Conservation (phyloP, 495 filamentous ascomycete species). For the Aspergillus panamensis region DNA sequence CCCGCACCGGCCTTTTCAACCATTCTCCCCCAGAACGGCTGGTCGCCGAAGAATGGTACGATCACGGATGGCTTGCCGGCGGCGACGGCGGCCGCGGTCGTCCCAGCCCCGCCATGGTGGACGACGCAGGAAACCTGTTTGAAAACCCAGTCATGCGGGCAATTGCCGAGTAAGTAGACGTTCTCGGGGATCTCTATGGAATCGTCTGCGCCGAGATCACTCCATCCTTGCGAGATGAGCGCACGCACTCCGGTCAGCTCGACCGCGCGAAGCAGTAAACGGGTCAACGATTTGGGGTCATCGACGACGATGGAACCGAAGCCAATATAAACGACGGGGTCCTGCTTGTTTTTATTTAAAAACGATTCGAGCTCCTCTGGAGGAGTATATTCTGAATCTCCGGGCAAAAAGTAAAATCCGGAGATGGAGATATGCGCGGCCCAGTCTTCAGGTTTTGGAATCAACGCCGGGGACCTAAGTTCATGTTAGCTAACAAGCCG, state of each 20-base stretch:
- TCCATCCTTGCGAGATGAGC: conserved; percentile 58
- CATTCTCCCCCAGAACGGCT: conserved; percentile 78
- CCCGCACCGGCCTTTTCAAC: conserved; percentile 57
- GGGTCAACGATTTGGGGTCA: conserved; percentile 48
- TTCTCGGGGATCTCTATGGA: conserved; percentile 21
- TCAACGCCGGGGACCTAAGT: conserved; percentile 43
- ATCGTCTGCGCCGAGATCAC: conserved; percentile 43
- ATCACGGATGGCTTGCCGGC: conserved; percentile 53
- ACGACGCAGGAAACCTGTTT: conserved; percentile 54
- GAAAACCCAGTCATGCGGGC: conserved; percentile 64
- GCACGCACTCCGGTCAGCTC: conserved; percentile 47
- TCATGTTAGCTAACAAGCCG: conserved; percentile 1
- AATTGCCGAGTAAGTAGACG: conserved; percentile 53
- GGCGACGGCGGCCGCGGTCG: conserved; percentile 24
- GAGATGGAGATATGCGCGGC: conserved; percentile 43
- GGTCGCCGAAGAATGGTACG: conserved; percentile 65
- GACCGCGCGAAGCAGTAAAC: conserved; percentile 50
- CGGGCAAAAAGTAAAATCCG: conserved; percentile 46
- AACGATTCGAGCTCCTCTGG: conserved; percentile 43
- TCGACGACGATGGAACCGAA: conserved; percentile 63
- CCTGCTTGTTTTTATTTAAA: conserved; percentile 39
- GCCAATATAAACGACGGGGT: conserved; percentile 57
- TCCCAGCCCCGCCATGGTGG: conserved; percentile 59
- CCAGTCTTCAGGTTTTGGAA: conserved; percentile 59
- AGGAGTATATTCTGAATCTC: conserved; percentile 43